phyloP scores from a whole-genome alignment of 495 filamentous ascomycete species.

The Neurospora tetraspora region DNA sequence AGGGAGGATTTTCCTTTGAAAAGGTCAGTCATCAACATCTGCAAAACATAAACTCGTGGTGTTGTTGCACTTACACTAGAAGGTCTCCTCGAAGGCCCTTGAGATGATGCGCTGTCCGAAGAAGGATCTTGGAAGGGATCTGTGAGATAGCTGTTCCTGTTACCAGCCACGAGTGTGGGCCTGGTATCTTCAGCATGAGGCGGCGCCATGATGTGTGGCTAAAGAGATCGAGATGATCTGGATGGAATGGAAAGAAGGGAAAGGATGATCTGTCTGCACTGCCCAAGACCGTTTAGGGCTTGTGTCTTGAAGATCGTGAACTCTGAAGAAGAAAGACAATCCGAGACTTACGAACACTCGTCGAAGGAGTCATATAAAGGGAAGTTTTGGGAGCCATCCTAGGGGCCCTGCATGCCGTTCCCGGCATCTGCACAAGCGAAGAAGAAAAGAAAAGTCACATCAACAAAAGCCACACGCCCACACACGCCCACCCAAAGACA shows the following conservation, averaged over 20 bases:
- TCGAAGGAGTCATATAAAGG: neutral
- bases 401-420: neutral
- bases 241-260: neutral
- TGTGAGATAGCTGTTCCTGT: neutral
- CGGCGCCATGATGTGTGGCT: neutral
- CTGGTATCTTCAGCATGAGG: neutral
- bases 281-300: neutral
- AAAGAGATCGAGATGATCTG: neutral
- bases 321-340: neutral
- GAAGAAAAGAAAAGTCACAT: neutral
- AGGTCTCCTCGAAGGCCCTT: slow-evolving; percentile 10
- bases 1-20: neutral
- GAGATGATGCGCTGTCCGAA: slow-evolving; percentile 7
- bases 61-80: slow-evolving; percentile 8
- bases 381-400: neutral
- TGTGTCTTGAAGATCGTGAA: neutral
- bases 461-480: neutral
- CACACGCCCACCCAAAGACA: neutral
- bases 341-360: neutral
- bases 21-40: neutral
- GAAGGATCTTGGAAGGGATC: slow-evolving; percentile 22
- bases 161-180: neutral
- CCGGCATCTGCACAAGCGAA: neutral
- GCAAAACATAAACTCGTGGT: neutral
- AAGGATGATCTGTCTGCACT: neutral